Conservation (phyloP, 805 yeast species). For the Brettanomyces custersianus region DNA sequence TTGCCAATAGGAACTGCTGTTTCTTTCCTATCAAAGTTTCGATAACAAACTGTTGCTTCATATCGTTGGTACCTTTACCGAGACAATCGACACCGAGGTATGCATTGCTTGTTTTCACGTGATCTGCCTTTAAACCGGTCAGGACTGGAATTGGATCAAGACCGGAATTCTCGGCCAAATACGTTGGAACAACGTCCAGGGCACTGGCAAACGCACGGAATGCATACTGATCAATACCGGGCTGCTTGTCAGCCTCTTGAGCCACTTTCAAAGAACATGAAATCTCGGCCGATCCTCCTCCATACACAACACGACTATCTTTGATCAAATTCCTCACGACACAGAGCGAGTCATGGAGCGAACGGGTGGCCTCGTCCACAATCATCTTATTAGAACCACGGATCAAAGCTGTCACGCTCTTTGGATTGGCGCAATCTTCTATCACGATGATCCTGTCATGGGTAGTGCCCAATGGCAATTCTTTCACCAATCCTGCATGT, state of each 20-base stretch:
- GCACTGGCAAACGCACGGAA: slow-evolving; percentile 93
- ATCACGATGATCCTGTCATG: slow-evolving; percentile 92
- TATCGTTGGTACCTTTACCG: slow-evolving; percentile 80
- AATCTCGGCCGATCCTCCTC: slow-evolving; percentile 98
- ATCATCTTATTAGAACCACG: slow-evolving; percentile 98
- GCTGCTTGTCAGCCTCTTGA: slow-evolving; percentile 85
- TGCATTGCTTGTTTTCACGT: slow-evolving; percentile 61
- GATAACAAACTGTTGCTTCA: slow-evolving; percentile 89
- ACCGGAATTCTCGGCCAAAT: slow-evolving; percentile 95
- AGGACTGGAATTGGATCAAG: slow-evolving; percentile 87
- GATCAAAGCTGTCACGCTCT: slow-evolving; percentile 86
- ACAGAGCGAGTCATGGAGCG: slow-evolving; percentile 92
- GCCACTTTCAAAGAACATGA: slow-evolving; percentile 87
- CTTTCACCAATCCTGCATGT: slow-evolving; percentile 73
- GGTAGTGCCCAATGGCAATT: slow-evolving; percentile 92
- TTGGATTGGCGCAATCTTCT: slow-evolving; percentile 78
- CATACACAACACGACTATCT: slow-evolving; percentile 93
- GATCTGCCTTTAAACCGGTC: slow-evolving; percentile 75
- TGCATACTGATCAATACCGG: slow-evolving; percentile 96
- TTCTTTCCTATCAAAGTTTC: slow-evolving; percentile 97
- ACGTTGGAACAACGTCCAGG: slow-evolving; percentile 85
- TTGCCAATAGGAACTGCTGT: slow-evolving; percentile 90
- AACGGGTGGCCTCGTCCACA: slow-evolving; percentile 93
- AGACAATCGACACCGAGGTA: slow-evolving; percentile 90
- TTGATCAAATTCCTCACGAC: slow-evolving; percentile 92